Evolutionary conservation across 495 filamentous ascomycete genomes (phyloP).

Genomic region (Oidiodendron maius): DNA sequence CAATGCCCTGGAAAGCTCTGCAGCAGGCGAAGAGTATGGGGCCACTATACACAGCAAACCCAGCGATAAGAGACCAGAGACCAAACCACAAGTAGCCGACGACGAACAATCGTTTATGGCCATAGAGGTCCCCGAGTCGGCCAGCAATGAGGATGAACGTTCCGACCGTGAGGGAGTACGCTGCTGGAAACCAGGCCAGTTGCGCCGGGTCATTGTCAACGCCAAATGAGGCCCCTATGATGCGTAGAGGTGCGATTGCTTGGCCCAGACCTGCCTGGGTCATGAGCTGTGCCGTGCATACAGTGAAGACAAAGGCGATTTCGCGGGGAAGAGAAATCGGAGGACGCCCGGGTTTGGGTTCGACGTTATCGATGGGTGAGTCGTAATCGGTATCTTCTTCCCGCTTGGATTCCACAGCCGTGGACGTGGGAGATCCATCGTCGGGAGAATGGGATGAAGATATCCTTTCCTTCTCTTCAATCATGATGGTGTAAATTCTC

Average conservation of each 20-base stretch:
- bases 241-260: slow-evolving; percentile 31
- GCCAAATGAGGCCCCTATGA: slow-evolving; percentile 42
- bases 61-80: slow-evolving; percentile 54
- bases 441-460: too few relatives aligned
- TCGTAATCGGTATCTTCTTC: too few relatives aligned
- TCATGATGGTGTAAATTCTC: too few relatives aligned
- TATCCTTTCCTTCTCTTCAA: too few relatives aligned
- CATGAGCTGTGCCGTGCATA: slow-evolving; percentile 20
- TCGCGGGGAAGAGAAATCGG: slow-evolving; percentile 7
- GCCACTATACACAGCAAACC: slow-evolving; percentile 38
- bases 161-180: slow-evolving; percentile 52
- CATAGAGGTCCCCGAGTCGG: slow-evolving; percentile 58
- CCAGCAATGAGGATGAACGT: slow-evolving; percentile 61
- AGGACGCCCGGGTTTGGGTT: too few relatives aligned
- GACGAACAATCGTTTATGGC: slow-evolving; percentile 56
- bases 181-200: slow-evolving; percentile 43
- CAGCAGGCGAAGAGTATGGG: slow-evolving; percentile 51
- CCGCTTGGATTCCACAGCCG: too few relatives aligned
- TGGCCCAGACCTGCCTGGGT: slow-evolving; percentile 34
- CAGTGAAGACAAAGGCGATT: slow-evolving; percentile 11
- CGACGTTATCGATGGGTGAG: too few relatives aligned
- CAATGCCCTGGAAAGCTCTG: slow-evolving; percentile 56
- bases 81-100: slow-evolving; percentile 57
- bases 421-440: too few relatives aligned
- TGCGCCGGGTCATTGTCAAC: slow-evolving; percentile 29